Evolutionary conservation across 495 filamentous ascomycete genomes (phyloP), one percentile per base, ranked within the genome.

Genomic region (Sphaerosporella brunnea): DNA sequence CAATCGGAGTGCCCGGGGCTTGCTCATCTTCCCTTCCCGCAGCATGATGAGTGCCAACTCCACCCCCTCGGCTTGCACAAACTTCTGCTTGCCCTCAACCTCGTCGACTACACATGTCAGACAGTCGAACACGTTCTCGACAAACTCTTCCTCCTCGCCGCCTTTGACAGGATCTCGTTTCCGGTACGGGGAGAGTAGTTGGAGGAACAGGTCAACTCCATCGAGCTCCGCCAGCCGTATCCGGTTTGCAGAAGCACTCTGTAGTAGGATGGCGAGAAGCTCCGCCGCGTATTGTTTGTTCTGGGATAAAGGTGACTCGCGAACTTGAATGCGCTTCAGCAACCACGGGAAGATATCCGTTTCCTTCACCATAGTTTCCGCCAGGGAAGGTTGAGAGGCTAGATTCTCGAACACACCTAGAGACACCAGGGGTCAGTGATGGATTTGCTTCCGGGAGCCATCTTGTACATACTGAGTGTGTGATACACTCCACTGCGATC

Each of bases 231-330:
- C 69, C n/a, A 94, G 64, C 37, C 70, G 69, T 32, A 66, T 65
- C 25, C 82, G 69, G 59, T 82, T 88, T 13, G 69, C 60, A 0
- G 67, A 39, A 11, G 79, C 79, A 4, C 79, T 79, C 58, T 86
- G 82, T 11, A 82, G 62, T 0, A 99, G 64, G 45, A 99, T 93
- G 2, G 88, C 82, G 13, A 99, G 67, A 11, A 96, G 71, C 63
- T 99, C 90, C 7, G 90, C 84, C 0, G 85, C 73, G 56, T 96
- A 99, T 61, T 94, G 90, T 60, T 87, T 94, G 62, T 99, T 99
- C 63, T 99, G 90, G 20, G 69, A 67, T 5, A 73, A 69, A 0
- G 68, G 67, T 4, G 63, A 64, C 59, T 86, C 80, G 41, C 69
- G 70, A 35, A 67, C 63, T 51, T 78, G 72, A 47, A 82, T 76